Base-by-base conservation (phyloP, 2,329 filamentous ascomycete species). In the Nectriaceae sp. region DNA sequence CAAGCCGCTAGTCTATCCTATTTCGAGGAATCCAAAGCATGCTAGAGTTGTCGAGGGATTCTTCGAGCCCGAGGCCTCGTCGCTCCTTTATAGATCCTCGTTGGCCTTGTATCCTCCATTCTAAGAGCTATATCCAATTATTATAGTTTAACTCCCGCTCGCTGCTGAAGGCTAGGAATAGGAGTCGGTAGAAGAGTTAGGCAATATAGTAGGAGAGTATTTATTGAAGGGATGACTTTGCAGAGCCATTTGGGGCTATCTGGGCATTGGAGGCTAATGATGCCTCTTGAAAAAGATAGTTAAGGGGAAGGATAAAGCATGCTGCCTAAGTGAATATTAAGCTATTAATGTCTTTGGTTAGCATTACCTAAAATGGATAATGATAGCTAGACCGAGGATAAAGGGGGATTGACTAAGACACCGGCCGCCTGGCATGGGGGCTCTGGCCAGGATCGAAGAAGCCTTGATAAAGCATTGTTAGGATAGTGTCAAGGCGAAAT, bases 1-100 rank as follows among this genome's bases (percentile, higher is more conserved):
- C 11, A 10, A 18, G 22, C 26, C 15, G 26, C 26, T 15, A 31
- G 26, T 31, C 26, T 8, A 31, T 31, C 10, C 8, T 8, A 15
- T 8, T 10, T 15, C 26, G 8, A n/a, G 45, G 45, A 18, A 47
- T 47, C 29, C n/a, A 47, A 33, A 42, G 45, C 18, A 39, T 47
- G 5, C 45, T 33, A 21, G 29, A 42, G 15, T 16, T 11, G 11
- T 47, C 8, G n/a, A 47, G 29, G 19, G 33, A 15, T 16, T 4
- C 11, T 11, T 24, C 31, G 2, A 47, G 39, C 4, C 45, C 39
- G 33, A 47, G 39, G 22, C 45, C 45, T 10, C 21, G 45, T 33
- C 45, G 45, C 40, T 43, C 21, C 21, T 37, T 42, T 18, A 10
- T 2, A 41, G 8, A 24, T 36, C 31, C 21, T n/a, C 13, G 19